Conservation (phyloP, 495 filamentous ascomycete genomes). For the Neurospora sp. region DNA sequence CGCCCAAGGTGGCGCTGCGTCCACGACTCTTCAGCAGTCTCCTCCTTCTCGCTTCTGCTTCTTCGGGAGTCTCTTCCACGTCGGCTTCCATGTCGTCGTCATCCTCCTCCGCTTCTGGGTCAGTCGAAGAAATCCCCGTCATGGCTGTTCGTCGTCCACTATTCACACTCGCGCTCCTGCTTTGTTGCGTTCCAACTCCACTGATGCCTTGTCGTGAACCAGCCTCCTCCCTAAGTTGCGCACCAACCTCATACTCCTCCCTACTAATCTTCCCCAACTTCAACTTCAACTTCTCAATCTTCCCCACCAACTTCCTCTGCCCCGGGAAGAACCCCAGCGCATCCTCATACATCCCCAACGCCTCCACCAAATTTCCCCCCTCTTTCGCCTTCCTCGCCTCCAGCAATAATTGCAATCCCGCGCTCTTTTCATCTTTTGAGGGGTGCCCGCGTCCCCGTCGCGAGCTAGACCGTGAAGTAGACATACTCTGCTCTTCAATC, state of each 20-base stretch:
- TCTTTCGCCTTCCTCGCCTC: slow-evolving; percentile 89
- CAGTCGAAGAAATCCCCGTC: slow-evolving; percentile 10
- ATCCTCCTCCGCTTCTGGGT: not conserved
- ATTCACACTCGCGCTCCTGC: slow-evolving; percentile 5
- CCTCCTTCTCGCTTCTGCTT: not conserved
- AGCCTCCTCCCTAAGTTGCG: not conserved
- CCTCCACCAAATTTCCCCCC: slow-evolving; percentile 64
- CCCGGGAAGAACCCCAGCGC: slow-evolving; percentile 79
- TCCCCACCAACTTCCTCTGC: slow-evolving; percentile 67
- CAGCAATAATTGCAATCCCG: slow-evolving; percentile 67
- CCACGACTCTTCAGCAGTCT: not conserved
- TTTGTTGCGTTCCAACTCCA: not conserved
- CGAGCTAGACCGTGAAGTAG: not conserved
- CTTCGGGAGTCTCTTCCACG: not conserved
- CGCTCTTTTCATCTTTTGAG: slow-evolving; percentile 46
- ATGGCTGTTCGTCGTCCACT: slow-evolving; percentile 3
- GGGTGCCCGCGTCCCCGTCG: slow-evolving; percentile 24
- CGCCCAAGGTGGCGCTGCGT: not conserved
- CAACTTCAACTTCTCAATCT: slow-evolving; percentile 61
- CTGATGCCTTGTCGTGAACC: not conserved
- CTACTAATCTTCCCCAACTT: slow-evolving; percentile 36
- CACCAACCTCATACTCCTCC: not conserved
- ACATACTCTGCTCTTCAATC: slow-evolving; percentile 42
- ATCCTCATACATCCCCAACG: slow-evolving; percentile 76
- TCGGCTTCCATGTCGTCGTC: not conserved